Evolutionary conservation across 495 filamentous ascomycete species (phyloP).

Genomic region (Penicillium steckii): DNA sequence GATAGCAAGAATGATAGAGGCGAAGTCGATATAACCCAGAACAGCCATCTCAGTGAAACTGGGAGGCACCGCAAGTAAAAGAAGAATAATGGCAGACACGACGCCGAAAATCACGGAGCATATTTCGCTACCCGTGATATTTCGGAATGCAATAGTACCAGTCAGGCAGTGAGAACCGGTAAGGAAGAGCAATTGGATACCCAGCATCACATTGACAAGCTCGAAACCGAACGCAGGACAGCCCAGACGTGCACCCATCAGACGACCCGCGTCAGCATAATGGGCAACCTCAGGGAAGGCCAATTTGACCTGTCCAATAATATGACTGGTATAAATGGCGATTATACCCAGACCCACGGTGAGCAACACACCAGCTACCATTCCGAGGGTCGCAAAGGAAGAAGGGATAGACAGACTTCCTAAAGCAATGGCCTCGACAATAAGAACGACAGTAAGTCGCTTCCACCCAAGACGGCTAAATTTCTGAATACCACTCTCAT

Average conservation of each 20-base stretch:
- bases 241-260: slow-evolving; percentile 34
- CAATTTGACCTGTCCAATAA: slow-evolving; percentile 65
- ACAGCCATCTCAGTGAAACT: slow-evolving; percentile 52
- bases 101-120: slow-evolving; percentile 62
- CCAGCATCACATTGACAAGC: slow-evolving; percentile 53
- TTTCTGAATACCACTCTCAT: slow-evolving; percentile 9
- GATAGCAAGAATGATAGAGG: slow-evolving; percentile 48
- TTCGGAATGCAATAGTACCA: slow-evolving; percentile 63
- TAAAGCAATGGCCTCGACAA: slow-evolving; percentile 60
- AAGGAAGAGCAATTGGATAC: slow-evolving; percentile 60
- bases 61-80: slow-evolving; percentile 57
- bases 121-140: slow-evolving; percentile 50
- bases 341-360: slow-evolving; percentile 43
- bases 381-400: slow-evolving; percentile 55
- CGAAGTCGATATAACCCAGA: slow-evolving; percentile 41
- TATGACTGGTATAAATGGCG: slow-evolving; percentile 51
- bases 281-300: slow-evolving; percentile 58
- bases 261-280: slow-evolving; percentile 59
- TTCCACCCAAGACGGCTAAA: slow-evolving; percentile 11
- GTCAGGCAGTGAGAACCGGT: slow-evolving; percentile 66
- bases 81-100: slow-evolving; percentile 56
- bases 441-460: slow-evolving; percentile 36
- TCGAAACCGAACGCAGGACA: slow-evolving; percentile 49
- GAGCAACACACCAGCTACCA: slow-evolving; percentile 49
- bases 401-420: slow-evolving; percentile 55